Evolutionary conservation across 2,329 filamentous ascomycete genomes (phyloP).

Genomic region (Trichoderma guizhouense): DNA sequence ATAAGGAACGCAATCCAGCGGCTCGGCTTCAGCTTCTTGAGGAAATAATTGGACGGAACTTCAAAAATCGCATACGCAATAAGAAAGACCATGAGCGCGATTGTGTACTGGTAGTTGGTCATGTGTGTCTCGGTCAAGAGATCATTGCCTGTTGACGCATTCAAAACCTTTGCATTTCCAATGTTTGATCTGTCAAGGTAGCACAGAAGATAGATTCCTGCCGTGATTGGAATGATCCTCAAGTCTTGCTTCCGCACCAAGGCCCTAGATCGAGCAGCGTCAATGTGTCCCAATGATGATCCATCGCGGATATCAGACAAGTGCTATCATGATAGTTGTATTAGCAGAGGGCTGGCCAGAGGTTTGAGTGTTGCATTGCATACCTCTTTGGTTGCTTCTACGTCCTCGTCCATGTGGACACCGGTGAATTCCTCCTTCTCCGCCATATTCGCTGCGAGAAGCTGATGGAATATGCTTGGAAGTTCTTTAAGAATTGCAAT

Average conservation of each 20-base stretch:
- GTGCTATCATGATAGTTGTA: not conserved
- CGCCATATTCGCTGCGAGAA: not conserved
- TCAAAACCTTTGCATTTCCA: conserved; percentile 1
- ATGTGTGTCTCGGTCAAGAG: not conserved
- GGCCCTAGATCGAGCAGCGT: not conserved
- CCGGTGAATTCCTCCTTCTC: not conserved
- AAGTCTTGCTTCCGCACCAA: not conserved
- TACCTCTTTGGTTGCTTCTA: not conserved
- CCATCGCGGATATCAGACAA: not conserved
- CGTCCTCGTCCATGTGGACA: not conserved
- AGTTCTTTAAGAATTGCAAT: not conserved
- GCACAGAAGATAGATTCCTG: not conserved
- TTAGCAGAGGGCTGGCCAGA: not conserved
- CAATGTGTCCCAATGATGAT: not conserved
- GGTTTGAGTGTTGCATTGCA: not conserved
- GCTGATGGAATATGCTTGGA: not conserved
- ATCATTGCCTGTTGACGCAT: not conserved
- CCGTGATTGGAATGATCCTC: not conserved
- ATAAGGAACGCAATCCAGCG: not conserved
- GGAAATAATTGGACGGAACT: not conserved
- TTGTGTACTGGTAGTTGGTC: not conserved
- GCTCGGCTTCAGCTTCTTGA: not conserved
- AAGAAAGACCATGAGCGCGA: not conserved
- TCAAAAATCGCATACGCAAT: not conserved
- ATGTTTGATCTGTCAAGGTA: not conserved